Evolutionary conservation across 148 eudicot genomes (phyloP), one percentile per base, ranked within the genome.

Genomic region (Linanthus parryae): DNA sequence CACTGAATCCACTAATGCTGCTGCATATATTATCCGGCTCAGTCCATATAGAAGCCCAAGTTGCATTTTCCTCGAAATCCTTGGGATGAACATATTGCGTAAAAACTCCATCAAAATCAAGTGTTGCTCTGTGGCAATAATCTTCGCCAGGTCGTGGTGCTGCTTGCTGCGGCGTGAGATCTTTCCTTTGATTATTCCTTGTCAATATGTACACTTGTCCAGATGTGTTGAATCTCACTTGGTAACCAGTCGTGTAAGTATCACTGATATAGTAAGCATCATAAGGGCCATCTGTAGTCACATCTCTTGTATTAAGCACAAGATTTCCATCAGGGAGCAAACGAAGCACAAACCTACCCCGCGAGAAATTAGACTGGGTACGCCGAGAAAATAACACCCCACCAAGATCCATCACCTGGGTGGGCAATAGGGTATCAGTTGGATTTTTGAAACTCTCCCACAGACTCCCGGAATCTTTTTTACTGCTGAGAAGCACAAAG

Each of bases 91-190:
- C 48, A 59, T 78, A 82, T 22, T 56, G 71, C 21, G 59, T 50
- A 41, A 82, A 47, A 49, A 82, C 67, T 20, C 88, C 88, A 52
- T 82, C 66, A 52, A 54, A 81, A 57, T 64, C 26, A 3, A 78
- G 54, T 11, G 64, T 69, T 42, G 56, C 74, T 46, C 84, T 62
- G 39, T 72, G 69, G 59, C 72, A 78, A 34, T 66, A 23, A 22
- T 61, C 59, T 25, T 58, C 57, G 31, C 23, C 8, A 3, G 73
- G 21, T 16, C 61, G 61, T 9, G 20, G 25, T 16, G 16, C 12
- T 4, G 5, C 44, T 5, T n/a, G 13, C 30, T 33, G 34, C 17
- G 60, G 56, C 0, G 54, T 44, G 25, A 79, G 57, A 40, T 47
- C 24, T 22, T 29, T 29, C 4, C 2, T 69, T 17, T 49, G 33